Conservation (phyloP, 1,284 basidiomycete genomes). For the Boletus smithii region DNA sequence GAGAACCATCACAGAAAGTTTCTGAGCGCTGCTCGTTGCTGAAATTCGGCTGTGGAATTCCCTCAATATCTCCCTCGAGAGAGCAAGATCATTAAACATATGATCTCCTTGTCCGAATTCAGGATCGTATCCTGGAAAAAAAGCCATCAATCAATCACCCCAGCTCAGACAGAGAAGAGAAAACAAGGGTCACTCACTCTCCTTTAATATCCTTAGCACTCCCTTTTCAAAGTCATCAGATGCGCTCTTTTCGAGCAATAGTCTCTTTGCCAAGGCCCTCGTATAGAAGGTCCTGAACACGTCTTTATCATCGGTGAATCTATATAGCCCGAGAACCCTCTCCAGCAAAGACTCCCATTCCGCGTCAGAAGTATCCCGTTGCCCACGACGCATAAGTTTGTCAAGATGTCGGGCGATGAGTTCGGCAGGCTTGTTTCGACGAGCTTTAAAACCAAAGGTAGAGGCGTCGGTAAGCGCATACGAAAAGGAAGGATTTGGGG, state of each 20-base stretch:
- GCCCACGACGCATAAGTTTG: conserved; percentile 80
- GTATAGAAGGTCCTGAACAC: conserved; percentile 96
- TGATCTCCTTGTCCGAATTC: conserved; percentile 86
- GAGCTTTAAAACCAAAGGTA: conserved; percentile 74
- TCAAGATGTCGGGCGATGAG: conserved; percentile 94
- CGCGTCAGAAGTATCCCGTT: conserved; percentile 66
- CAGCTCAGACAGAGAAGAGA: neutral
- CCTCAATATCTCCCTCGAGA: conserved; percentile 67
- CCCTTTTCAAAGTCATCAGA: conserved; percentile 89
- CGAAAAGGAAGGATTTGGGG: conserved; percentile 49
- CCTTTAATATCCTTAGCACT: conserved; percentile 87
- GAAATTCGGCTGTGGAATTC: conserved; percentile 50
- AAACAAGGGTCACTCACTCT: conserved; percentile 50
- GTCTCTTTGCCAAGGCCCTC: conserved; percentile 82
- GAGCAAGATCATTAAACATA: conserved; percentile 84
- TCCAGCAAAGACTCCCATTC: conserved; percentile 73
- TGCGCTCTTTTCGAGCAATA: conserved; percentile 84
- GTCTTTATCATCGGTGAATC: conserved; percentile 89
- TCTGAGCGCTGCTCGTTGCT: conserved; percentile 36
- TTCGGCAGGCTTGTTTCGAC: conserved; percentile 88
- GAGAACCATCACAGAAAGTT: conserved; percentile 66
- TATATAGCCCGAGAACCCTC: conserved; percentile 78
- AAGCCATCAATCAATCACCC: no score
- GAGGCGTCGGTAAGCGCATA: conserved; percentile 76
- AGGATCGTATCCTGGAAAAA: conserved; percentile 70